Evolutionary conservation across 192 early-diverging fungal genomes (phyloP).

Genomic region (Podila minutissima): DNA sequence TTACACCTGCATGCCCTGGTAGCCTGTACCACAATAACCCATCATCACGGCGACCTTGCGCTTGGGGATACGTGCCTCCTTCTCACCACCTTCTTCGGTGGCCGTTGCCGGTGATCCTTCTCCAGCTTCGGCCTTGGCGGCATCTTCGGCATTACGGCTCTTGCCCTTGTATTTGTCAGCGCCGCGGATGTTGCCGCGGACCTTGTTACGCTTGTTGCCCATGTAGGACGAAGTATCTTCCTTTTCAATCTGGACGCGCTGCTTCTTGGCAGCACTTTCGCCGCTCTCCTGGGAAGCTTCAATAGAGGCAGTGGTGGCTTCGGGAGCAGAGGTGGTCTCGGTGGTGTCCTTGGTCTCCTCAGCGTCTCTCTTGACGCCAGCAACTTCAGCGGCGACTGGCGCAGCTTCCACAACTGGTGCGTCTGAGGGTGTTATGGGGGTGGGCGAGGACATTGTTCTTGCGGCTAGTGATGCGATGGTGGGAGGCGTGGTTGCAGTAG

Average conservation of each 20-base stretch:
- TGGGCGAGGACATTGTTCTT: not conserved
- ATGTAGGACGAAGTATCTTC: conserved; percentile 43
- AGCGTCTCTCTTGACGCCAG: not conserved
- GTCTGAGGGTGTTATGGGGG: not conserved
- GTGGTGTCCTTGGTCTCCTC: not conserved
- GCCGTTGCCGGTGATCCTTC: not conserved
- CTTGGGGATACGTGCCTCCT: conserved; percentile 78
- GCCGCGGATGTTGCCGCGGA: conserved; percentile 45
- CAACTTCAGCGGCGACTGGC: not conserved
- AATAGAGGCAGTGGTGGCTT: not conserved
- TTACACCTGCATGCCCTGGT: conserved; percentile 96
- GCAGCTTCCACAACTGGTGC: not conserved
- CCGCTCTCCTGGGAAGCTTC: not conserved
- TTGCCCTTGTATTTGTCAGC: conserved; percentile 51
- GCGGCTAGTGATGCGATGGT: not conserved
- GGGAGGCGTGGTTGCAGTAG: not conserved
- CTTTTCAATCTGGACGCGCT: conserved; percentile 10
- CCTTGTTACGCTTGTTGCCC: conserved; percentile 38
- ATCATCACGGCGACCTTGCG: conserved; percentile 89
- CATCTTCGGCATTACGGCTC: conserved; percentile 19
- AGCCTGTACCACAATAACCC: conserved; percentile 95
- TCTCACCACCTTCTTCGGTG: conserved; percentile 39
- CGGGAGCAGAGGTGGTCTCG: not conserved
- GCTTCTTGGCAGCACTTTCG: conserved; percentile 36
- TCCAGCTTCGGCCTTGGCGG: conserved; percentile 2